Evolutionary conservation across 352 stramenopile species (phyloP).

Genomic region (Globisporangium solare): DNA sequence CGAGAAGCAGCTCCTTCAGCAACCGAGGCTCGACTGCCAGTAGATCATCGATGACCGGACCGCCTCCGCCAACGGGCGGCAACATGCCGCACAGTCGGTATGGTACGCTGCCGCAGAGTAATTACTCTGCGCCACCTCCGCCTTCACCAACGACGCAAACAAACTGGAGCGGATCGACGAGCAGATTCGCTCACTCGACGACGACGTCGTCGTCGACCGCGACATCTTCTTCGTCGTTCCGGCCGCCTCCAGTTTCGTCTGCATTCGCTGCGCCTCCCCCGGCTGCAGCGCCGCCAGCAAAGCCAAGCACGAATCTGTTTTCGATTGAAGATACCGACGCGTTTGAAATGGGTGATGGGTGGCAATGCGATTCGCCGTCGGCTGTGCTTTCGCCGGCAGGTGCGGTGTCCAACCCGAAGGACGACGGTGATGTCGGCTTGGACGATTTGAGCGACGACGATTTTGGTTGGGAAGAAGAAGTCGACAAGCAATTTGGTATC

Average conservation of each 20-base stretch:
- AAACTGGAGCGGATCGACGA: slow-evolving; percentile 16
- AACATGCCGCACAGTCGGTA: slow-evolving; percentile 11
- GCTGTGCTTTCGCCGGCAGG: slow-evolving; percentile 58
- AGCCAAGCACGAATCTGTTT: slow-evolving; percentile 47
- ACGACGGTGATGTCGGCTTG: slow-evolving; percentile 12
- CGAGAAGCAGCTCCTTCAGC: slow-evolving; percentile 18
- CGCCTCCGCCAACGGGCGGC: slow-evolving; percentile 5
- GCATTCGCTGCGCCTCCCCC: slow-evolving; percentile 1
- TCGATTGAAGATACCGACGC: slow-evolving; percentile 70
- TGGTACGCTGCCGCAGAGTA: slow-evolving; percentile 4
- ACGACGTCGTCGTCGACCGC: neutral
- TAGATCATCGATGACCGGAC: slow-evolving; percentile 11
- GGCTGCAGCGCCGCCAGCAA: slow-evolving; percentile 6
- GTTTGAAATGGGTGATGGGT: slow-evolving; percentile 62
- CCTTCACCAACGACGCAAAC: slow-evolving; percentile 2
- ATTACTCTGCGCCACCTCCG: slow-evolving; percentile 1
- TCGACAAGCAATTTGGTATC: slow-evolving; percentile 14
- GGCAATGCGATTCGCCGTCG: slow-evolving; percentile 67
- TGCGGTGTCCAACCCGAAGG: slow-evolving; percentile 37
- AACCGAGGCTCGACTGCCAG: slow-evolving; percentile 19
- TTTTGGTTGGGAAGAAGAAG: slow-evolving; percentile 51
- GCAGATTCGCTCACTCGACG: slow-evolving; percentile 9
- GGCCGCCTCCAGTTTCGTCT: neutral
- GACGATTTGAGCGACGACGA: slow-evolving; percentile 20
- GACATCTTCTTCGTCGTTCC: neutral